Evolutionary conservation across 148 eudicot species (phyloP), one percentile per base, ranked within the genome.

Genomic region (Vaccinium corymbosum): DNA sequence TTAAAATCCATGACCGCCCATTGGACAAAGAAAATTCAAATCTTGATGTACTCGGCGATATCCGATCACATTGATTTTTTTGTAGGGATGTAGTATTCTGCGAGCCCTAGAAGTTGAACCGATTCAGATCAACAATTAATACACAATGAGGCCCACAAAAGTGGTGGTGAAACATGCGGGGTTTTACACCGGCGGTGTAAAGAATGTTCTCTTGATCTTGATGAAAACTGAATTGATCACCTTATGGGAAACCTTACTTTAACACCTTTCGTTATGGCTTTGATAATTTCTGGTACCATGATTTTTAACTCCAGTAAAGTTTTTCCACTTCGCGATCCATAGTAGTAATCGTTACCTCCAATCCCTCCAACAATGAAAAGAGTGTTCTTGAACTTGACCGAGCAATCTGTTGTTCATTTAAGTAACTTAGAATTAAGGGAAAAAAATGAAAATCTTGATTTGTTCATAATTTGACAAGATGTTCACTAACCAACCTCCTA

Each of bases 291-390:
- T 8, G 78, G 78, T 10, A 74, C 78, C 13, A 74, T 17, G 11
- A 1, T 48, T 0, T 7, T 42, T 17, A 42, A 0, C 8, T 76
- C 35, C 57, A 12, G 16, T n/a, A n/a, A 1, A 22, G 32, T 76
- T 76, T 49, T 76, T 0, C 78, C 78, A 0, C 57, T 53, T 14
- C 16, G 16, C 57, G 3, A 73, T 73, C n/a, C 77, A 17, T 35
- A 49, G 27, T 76, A 49, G 6, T 76, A 50, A 76, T 76, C 79
- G 27, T 76, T 50, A 12, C 27, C 55, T 76, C 79, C 79, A n/a
- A 50, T 22, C 79, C 1, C 79, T 50, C 79, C 79, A 1, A 50
- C 2, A 5, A 76, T 49, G 16, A 76, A 76, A 9, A 76, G 79
- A 48, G 79, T 4, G 32, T 3, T 76, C 2, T 22, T 20, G 3